A percentile compares a stretch with the other conserved stretches of the same genome.
These are phyloP conservation scores for Aspergillus tamarii DNA, from an alignment of 2,329 filamentous ascomycete genomes.

Conservation along the genomic window DNA sequence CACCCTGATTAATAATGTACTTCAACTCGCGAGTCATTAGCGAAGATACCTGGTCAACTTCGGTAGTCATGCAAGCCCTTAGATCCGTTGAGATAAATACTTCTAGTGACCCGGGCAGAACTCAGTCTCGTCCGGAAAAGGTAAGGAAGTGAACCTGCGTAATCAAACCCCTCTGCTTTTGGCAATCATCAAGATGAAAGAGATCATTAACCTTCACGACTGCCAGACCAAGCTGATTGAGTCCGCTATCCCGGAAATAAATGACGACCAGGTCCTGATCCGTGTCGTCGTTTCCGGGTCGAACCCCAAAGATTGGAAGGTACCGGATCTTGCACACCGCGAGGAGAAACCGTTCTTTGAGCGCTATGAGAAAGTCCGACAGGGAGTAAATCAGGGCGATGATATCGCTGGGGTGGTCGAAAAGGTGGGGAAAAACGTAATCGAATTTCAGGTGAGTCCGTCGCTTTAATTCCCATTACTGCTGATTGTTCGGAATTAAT, in stretches of 20 bases:
- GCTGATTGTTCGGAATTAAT: no score
- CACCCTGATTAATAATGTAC: no score
- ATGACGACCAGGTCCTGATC: constrained; percentile 38
- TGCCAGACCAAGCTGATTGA: constrained; percentile 12
- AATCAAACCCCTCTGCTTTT: no score
- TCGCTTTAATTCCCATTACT: no score
- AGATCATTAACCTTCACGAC: constrained; percentile 13
- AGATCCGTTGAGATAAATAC: no score
- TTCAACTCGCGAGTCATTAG: no score
- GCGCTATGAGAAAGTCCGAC: neutral
- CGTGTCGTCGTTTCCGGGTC: constrained; percentile 41
- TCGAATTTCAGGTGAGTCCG: constrained; percentile 50
- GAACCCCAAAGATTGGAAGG: constrained; percentile 52
- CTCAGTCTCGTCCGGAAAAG: no score
- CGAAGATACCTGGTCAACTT: no score
- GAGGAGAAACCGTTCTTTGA: no score
- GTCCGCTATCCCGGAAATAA: constrained; percentile 39
- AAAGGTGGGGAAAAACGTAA: constrained; percentile 55
- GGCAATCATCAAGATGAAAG: constrained; percentile 9
- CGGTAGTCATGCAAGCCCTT: no score
- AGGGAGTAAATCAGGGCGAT: constrained; percentile 51
- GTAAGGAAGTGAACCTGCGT: no score
- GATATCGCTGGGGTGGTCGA: constrained; percentile 58
- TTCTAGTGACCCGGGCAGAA: no score
- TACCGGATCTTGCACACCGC: constrained; percentile 11